phyloP scores from a whole-genome alignment of 148 eudicot species.

The Rhododendron williamsianum region DNA sequence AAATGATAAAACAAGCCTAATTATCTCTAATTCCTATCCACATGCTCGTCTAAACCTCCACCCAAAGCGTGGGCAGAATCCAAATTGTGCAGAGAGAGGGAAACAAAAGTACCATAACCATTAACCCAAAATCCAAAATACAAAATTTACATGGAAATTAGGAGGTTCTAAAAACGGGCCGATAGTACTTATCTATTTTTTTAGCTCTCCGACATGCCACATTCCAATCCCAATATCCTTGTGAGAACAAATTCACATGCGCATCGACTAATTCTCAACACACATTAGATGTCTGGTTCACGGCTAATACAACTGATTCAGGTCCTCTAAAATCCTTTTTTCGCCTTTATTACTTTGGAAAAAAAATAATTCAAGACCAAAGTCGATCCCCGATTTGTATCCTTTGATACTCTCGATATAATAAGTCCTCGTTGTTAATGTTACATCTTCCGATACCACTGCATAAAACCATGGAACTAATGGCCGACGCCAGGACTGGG shows the following conservation, averaged over 20 bases:
- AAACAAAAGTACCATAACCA: background rate
- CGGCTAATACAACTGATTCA: background rate
- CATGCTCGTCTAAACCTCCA: background rate
- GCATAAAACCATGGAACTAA: background rate
- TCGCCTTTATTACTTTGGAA: background rate
- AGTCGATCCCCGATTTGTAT: background rate
- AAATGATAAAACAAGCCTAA: background rate
- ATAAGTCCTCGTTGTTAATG: background rate
- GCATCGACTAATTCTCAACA: background rate
- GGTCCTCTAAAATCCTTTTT: background rate
- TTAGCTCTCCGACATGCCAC: background rate
- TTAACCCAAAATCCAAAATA: background rate
- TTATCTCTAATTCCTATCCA: background rate
- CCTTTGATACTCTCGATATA: background rate
- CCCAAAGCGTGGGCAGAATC: background rate
- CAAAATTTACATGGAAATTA: background rate
- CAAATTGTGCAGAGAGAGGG: too few species aligned
- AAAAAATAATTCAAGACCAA: background rate
- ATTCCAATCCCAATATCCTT: background rate
- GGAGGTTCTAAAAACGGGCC: background rate
- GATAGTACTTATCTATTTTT: background rate
- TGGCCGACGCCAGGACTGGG: slow-evolving; percentile 56
- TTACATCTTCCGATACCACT: background rate
- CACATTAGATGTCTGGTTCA: background rate
- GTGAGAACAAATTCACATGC: background rate